A percentile compares a stretch with the other conserved stretches of the same genome.
These are phyloP conservation scores for Botrytis pseudocinerea DNA, from an alignment of 2,329 filamentous ascomycete species.

Conservation along the genomic window DNA sequence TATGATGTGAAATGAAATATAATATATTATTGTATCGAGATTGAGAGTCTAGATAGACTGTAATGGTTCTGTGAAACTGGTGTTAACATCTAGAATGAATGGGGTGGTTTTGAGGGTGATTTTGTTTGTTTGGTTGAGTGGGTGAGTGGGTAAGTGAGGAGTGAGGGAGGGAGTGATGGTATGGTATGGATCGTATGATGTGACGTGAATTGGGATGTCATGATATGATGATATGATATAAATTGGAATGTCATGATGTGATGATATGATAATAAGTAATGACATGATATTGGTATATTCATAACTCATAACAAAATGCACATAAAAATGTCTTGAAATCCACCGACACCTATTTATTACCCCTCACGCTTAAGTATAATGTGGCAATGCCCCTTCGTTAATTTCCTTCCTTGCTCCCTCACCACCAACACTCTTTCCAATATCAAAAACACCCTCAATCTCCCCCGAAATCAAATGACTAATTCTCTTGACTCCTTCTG, in stretches of 20 bases:
- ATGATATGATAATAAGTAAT: background rate
- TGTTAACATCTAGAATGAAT: no score
- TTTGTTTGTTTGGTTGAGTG: no score
- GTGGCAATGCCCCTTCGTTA: background rate
- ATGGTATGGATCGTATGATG: background rate
- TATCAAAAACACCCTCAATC: slow-evolving; percentile 24
- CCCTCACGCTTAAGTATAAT: background rate
- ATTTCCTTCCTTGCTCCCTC: background rate
- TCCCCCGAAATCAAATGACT: slow-evolving; percentile 34
- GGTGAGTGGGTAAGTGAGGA: no score
- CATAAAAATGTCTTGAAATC: background rate
- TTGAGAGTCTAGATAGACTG: no score
- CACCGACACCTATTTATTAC: background rate
- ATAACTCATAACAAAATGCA: background rate
- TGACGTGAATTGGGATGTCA: background rate
- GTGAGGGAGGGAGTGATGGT: no score
- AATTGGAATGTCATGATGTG: background rate
- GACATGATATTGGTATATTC: background rate
- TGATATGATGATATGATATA: background rate
- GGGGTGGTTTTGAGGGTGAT: no score
- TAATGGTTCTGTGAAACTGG: no score
- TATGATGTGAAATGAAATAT: no score
- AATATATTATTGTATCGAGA: no score
- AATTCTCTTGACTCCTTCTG: slow-evolving; percentile 32
- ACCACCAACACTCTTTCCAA: slow-evolving; percentile 28